Evolutionary conservation across 345 rosid species (phyloP), one percentile per base, ranked within the genome.

Genomic region (Murraya koenigii): DNA sequence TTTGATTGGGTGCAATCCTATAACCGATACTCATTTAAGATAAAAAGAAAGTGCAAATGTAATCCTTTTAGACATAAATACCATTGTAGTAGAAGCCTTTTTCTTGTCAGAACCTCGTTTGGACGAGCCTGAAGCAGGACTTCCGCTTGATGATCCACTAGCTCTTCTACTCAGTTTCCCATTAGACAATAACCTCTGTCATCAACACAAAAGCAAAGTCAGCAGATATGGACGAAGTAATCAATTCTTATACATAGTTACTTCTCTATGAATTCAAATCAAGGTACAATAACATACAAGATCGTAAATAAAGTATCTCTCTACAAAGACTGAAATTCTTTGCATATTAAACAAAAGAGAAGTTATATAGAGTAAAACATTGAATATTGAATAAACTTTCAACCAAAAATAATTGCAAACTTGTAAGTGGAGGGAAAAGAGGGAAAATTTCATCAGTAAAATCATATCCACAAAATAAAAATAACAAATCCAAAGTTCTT

Each of bases 81-180:
- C 90, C 91, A 86, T 87, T 68, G 79, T 80, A 59, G 88, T 83
- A 32, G 91, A 86, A 76, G 28, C 80, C 71, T 83, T 80, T 80
- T 85, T 89, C 87, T 84, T 92, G 55, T 88, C 92, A 82, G 88
- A 87, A 74, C 82, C 86, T 66, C 90, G 84, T 82, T 90, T 90
- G 11, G 86, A 84, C 44, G 85, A 75, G 33, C 75, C 81, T 70
- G 91, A 89, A 73, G 87, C 68, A 41, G 84, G 79, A 79, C 80
- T 85, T 74, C 87, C 83, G 47, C 82, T 74, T 70, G 89, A 81
- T 77, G 87, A 75, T 70, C 82, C 82, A 82, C 70, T 81, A 67
- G 88, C 85, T 80, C 88, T 85, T 85, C 91, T 81, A 76, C 81
- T 80, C 19, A 62, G 61, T 81, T 90, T 91, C 58, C 86, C 86